These are phyloP conservation scores for Penicillium glabrum DNA, from an alignment of 2,329 filamentous ascomycete species.

Conservation along the genomic window DNA sequence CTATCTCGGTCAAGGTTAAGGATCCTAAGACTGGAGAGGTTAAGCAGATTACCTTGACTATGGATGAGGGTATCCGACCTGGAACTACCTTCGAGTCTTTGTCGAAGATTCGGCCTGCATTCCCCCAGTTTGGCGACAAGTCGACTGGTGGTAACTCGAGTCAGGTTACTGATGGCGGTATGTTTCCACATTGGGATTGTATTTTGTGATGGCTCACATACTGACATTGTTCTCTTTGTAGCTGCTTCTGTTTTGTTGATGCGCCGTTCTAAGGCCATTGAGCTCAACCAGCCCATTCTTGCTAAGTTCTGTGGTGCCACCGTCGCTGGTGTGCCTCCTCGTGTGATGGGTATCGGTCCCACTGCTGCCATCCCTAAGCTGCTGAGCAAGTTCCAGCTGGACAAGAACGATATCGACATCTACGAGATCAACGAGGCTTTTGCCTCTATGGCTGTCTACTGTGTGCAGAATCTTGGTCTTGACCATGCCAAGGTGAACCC, in stretches of 20 bases:
- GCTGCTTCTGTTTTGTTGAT: constrained; percentile 87
- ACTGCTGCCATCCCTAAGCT: constrained; percentile 73
- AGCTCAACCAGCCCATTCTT: constrained; percentile 85
- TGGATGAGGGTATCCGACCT: constrained; percentile 86
- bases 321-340: constrained; percentile 82
- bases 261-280: constrained; percentile 86
- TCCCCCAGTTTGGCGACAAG: constrained; percentile 82
- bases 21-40: constrained; percentile 77
- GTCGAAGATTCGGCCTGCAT: constrained; percentile 82
- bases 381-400: constrained; percentile 73
- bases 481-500: constrained; percentile 80
- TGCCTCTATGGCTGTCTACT: constrained; percentile 96
- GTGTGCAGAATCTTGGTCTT: constrained; percentile 65
- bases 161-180: constrained; percentile 89
- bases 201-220: neutral
- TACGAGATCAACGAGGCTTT: constrained; percentile 98
- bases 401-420: constrained; percentile 80
- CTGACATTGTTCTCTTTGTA: constrained; percentile 26
- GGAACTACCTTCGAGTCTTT: constrained; percentile 85
- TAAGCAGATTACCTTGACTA: constrained; percentile 74
- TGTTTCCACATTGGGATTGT: constrained; percentile 24
- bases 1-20: constrained; percentile 79
- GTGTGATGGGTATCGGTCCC: constrained; percentile 87
- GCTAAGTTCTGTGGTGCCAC: constrained; percentile 94
- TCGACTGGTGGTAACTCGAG: constrained; percentile 92